phyloP scores from a whole-genome alignment of 306 rosid species.

The Malus fusca region DNA sequence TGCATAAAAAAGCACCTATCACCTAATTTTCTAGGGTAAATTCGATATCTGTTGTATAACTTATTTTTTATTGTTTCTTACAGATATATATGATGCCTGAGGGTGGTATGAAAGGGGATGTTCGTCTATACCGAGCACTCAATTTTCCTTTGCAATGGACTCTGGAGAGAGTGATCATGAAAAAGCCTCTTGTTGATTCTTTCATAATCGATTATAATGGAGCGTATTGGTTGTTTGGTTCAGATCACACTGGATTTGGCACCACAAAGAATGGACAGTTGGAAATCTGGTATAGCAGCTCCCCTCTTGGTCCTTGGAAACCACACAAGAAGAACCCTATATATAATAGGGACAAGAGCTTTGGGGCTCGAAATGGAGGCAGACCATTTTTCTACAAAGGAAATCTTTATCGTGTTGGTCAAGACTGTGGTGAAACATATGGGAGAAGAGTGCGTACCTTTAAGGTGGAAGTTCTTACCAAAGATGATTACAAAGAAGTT shows the following conservation, averaged over 20 bases:
- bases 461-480: constrained; percentile 72
- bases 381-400: constrained; percentile 77
- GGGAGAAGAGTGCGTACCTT: constrained; percentile 67
- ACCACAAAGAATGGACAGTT: constrained; percentile 76
- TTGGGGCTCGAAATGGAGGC: constrained; percentile 97
- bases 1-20: not conserved
- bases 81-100: constrained; percentile 98
- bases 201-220: constrained; percentile 49
- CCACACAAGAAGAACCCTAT: constrained; percentile 84
- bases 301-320: constrained; percentile 93
- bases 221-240: constrained; percentile 87
- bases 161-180: constrained; percentile 64
- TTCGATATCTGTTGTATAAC: not conserved
- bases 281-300: constrained; percentile 82
- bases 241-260: constrained; percentile 88
- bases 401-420: constrained; percentile 79
- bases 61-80: constrained; percentile 4
- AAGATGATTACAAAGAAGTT: constrained; percentile 60
- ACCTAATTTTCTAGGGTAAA: not conserved
- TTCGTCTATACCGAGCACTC: constrained; percentile 79
- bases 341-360: constrained; percentile 62
- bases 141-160: constrained; percentile 82
- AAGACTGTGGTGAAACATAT: constrained; percentile 93
- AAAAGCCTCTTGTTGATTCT: constrained; percentile 83
- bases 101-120: constrained; percentile 71